Evolutionary conservation across 768 basidiomycete genomes (phyloP).

Genomic region (Tylopilus vinaceipallidus): DNA sequence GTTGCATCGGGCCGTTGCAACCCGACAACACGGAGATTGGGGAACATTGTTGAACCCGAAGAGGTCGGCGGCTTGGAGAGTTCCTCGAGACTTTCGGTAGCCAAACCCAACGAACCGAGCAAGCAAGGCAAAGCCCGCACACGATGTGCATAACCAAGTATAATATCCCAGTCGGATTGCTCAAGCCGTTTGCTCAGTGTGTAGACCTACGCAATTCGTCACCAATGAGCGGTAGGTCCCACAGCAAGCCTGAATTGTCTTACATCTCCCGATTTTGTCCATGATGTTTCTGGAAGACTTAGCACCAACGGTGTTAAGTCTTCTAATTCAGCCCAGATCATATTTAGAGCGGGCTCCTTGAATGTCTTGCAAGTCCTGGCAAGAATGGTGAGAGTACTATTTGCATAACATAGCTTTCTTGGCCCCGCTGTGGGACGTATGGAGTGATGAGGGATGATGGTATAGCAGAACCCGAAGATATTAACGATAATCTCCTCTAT

Average conservation of each 20-base stretch:
- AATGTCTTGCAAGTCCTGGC: too few relatives aligned
- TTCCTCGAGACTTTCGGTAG: neutral
- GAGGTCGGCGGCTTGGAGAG: slow-evolving; percentile 1
- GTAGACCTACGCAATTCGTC: neutral
- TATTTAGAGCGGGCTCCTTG: slow-evolving; percentile 10
- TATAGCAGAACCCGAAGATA: too few relatives aligned
- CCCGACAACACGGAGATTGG: slow-evolving; percentile 6
- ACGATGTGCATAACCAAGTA: slow-evolving; percentile 10
- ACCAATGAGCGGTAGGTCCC: too few relatives aligned
- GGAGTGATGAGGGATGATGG: too few relatives aligned
- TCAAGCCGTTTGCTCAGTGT: neutral
- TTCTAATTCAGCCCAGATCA: too few relatives aligned
- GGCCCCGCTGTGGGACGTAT: too few relatives aligned
- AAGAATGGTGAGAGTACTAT: too few relatives aligned
- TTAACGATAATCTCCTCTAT: too few relatives aligned
- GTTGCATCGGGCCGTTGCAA: neutral
- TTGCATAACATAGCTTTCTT: too few relatives aligned
- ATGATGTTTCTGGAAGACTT: slow-evolving; percentile 4
- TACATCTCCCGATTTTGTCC: slow-evolving; percentile 2
- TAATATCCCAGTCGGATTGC: slow-evolving; percentile 4
- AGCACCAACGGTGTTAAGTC: slow-evolving; percentile 11
- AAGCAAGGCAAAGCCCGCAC: slow-evolving; percentile 4
- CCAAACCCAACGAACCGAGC: neutral
- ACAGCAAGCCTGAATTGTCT: neutral
- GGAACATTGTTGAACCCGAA: slow-evolving; percentile 3